Evolutionary conservation across 805 yeast genomes (phyloP).

Genomic region (Torulaspora delbrueckii): DNA sequence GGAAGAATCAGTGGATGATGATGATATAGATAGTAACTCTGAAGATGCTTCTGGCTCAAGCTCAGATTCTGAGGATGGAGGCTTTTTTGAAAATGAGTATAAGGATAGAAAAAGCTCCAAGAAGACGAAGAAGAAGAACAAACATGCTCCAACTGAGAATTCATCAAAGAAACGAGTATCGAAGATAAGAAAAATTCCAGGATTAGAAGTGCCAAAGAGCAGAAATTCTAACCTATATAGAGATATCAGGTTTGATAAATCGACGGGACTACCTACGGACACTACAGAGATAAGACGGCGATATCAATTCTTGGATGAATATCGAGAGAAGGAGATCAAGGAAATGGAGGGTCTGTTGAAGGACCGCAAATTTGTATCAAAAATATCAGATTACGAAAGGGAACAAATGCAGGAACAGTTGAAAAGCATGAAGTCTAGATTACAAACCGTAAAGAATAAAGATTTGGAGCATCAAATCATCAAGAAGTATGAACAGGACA

Average conservation of each 20-base stretch:
- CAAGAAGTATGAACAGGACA: constrained; percentile 51
- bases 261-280: constrained; percentile 82
- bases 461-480: constrained; percentile 70
- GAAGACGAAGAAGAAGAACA: constrained; percentile 41
- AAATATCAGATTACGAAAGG: constrained; percentile 42
- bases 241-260: constrained; percentile 88
- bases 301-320: constrained; percentile 81
- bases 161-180: constrained; percentile 71
- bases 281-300: constrained; percentile 60
- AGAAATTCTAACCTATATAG: constrained; percentile 45
- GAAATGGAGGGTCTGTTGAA: constrained; percentile 54
- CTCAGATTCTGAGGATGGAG: constrained; percentile 25
- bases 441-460: constrained; percentile 63
- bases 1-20: constrained; percentile 20
- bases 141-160: constrained; percentile 84
- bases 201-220: constrained; percentile 43
- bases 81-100: constrained; percentile 40
- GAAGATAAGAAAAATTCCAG: constrained; percentile 68
- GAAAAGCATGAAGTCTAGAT: constrained; percentile 60
- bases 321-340: constrained; percentile 66
- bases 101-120: constrained; percentile 11
- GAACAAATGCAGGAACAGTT: constrained; percentile 51
- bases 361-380: constrained; percentile 44
- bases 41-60: constrained; percentile 8
- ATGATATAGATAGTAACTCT: constrained; percentile 1